Evolutionary conservation across 2,329 filamentous ascomycete genomes (phyloP), one percentile per base, ranked within the genome.

Genomic region (Cercospora sp.): DNA sequence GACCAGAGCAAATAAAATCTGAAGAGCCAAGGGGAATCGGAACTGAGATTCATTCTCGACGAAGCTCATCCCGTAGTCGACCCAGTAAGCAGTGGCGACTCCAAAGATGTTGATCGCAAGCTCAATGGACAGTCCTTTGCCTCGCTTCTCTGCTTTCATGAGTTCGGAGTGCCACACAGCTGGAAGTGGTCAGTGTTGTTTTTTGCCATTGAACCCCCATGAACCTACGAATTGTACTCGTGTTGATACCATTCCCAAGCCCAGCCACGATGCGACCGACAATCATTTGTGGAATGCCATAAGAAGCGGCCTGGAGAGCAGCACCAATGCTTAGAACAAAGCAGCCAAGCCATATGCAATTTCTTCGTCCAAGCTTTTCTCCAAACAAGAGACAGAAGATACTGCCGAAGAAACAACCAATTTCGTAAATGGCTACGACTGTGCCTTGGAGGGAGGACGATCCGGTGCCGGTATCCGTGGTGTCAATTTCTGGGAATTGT

Each of bases 381-480:
- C 84, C 84, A 20, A 82, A 73, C 5, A 77, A 74, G 26, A 87
- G 81, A 28, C 83, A 80, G 5, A 82, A 73, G 33, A 85, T 75
- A 2, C 81, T 85, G 12, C 87, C 87, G 57, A 88, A 77, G 75
- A 88, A 88, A 73, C 86, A 88, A 12, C 86, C 86, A 40, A 88
- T 80, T 68, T 88, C 85, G 73, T 88, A 87, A 61, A 87, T 83
- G 1, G 85, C 85, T 0, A 84, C 85, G 10, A 87, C 83, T 0
- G 84, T 71, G 28, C 69, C 70, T 61, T 72, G 70, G 7, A 72
- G 61, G 4, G 69, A 71, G 6, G 68, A 65, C 33, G 64, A 67
- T 23, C 67, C 67, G 20, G 45, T 58, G 16, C 64, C 68, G 10
- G 57, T 64, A 12, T 63, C 53, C 3, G 62, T 69, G 7, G 68